Evolutionary conservation across 2,329 filamentous ascomycete species (phyloP).

Genomic region (Chaetomium sp.): DNA sequence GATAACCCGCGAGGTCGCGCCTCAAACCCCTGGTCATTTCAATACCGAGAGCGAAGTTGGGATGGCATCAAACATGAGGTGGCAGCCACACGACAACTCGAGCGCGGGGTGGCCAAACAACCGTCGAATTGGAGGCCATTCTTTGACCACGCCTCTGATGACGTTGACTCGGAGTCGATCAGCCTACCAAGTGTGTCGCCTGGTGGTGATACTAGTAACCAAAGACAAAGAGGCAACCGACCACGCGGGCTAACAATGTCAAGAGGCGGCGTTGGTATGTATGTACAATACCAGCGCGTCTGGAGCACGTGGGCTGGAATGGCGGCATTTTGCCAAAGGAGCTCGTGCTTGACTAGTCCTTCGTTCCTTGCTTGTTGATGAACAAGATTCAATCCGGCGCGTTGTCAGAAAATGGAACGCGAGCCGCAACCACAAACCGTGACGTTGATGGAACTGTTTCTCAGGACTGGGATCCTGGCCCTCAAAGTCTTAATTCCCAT

Average conservation of each 20-base stretch:
- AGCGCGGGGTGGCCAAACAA: not conserved
- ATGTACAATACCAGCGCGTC: not conserved
- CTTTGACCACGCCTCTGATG: not conserved
- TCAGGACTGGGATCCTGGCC: slow-evolving; percentile 24
- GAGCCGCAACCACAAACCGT: not conserved
- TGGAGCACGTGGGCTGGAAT: not conserved
- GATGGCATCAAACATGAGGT: not conserved
- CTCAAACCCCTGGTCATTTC: slow-evolving; percentile 6
- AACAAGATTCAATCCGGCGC: not conserved
- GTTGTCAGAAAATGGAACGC: not conserved
- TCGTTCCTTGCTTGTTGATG: not conserved
- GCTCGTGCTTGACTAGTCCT: not conserved
- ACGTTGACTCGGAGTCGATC: not conserved
- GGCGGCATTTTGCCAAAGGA: not conserved
- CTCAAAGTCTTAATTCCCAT: slow-evolving; percentile 28
- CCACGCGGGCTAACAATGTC: not conserved
- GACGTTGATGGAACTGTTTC: slow-evolving; percentile 18
- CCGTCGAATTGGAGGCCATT: not conserved
- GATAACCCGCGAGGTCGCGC: not conserved
- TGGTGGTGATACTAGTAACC: too few relatives aligned
- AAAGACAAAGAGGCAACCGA: not conserved
- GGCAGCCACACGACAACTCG: not conserved
- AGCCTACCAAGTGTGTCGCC: too few relatives aligned
- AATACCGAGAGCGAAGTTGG: slow-evolving; percentile 3
- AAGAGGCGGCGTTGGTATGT: not conserved